A percentile compares a stretch with the other conserved stretches of the same genome.
phyloP scores from a whole-genome alignment of 1,139 yeast species.

The Zygosaccharomyces sapae region DNA sequence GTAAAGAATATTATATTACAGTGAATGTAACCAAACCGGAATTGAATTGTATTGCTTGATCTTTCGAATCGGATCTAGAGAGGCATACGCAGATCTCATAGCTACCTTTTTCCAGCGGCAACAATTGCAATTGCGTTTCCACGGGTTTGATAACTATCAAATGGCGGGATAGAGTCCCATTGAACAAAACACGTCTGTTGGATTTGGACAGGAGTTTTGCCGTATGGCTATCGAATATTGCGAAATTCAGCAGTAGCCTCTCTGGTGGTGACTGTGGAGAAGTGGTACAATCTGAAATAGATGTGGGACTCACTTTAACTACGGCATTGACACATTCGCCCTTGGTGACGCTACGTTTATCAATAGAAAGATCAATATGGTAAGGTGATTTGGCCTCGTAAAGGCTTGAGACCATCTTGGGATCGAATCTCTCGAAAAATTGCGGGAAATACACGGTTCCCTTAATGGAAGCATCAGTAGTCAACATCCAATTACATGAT shows the following conservation, averaged over 20 bases:
- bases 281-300: constrained; percentile 10
- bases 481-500: constrained; percentile 57
- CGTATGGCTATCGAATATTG: constrained; percentile 29
- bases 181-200: constrained; percentile 26
- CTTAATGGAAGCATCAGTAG: constrained; percentile 14
- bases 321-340: constrained; percentile 19
- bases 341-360: constrained; percentile 9
- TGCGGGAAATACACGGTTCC: constrained; percentile 31
- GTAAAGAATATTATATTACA: constrained; percentile 6
- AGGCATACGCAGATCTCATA: constrained; percentile 27
- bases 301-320: constrained; percentile 12
- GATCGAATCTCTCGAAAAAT: constrained; percentile 28
- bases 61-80: constrained; percentile 15
- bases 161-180: constrained; percentile 25
- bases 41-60: constrained; percentile 17
- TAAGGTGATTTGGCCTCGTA: constrained; percentile 24
- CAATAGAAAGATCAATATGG: constrained; percentile 17
- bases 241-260: constrained; percentile 10
- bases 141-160: constrained; percentile 15
- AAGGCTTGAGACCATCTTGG: constrained; percentile 23
- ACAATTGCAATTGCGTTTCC: constrained; percentile 18
- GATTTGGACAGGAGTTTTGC: constrained; percentile 26
- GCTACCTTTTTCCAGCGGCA: constrained; percentile 30
- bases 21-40: constrained; percentile 15
- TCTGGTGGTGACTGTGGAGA: constrained; percentile 9